Percentiles rank a stretch among this genome's conserved stretches.
Evolutionary conservation across 345 rosid species (phyloP).

Genomic region (Pseudoturritis turrita): DNA sequence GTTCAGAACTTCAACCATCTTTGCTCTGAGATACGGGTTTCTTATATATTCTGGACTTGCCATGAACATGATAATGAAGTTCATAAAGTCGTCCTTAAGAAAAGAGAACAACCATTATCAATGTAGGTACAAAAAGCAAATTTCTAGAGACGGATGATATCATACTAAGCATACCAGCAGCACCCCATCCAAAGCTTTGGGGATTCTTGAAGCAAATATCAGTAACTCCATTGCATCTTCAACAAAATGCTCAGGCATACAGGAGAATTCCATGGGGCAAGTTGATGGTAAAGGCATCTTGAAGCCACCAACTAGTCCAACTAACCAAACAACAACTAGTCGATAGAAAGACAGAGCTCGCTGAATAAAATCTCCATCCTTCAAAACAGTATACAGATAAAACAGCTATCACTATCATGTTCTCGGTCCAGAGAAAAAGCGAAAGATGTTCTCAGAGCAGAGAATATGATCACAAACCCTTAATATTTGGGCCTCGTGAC

Average conservation of each 20-base stretch:
- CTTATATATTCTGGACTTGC: slow-evolving; percentile 79
- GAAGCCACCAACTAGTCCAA: slow-evolving; percentile 87
- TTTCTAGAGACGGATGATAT: background rate
- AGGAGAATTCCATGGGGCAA: slow-evolving; percentile 92
- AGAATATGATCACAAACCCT: slow-evolving; percentile 53
- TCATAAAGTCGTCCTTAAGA: slow-evolving; percentile 94
- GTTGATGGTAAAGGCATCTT: slow-evolving; percentile 81
- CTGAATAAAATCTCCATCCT: slow-evolving; percentile 83
- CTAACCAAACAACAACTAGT: slow-evolving; percentile 87
- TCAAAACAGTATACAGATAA: slow-evolving; percentile 4
- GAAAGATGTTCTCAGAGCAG: background rate
- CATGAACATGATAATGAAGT: slow-evolving; percentile 98
- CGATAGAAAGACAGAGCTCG: slow-evolving; percentile 85
- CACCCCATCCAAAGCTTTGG: slow-evolving; percentile 86
- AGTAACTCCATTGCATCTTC: slow-evolving; percentile 98
- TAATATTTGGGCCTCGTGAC: slow-evolving; percentile 91
- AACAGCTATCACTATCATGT: slow-evolving; percentile 2
- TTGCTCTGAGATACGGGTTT: slow-evolving; percentile 96
- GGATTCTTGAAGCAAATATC: slow-evolving; percentile 87
- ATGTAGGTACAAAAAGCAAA: background rate
- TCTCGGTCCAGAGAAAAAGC: background rate
- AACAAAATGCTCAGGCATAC: slow-evolving; percentile 97
- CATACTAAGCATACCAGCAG: slow-evolving; percentile 49
- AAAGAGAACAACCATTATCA: slow-evolving; percentile 10
- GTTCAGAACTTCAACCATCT: slow-evolving; percentile 99